phyloP scores from a whole-genome alignment of 176 grass and related monocot genomes.

The Sorghum bicolor region Sorghum_bicolor_NCBIv3 NC_012875.2:607501-608000 shows the following conservation, averaged over 20 bases:
- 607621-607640: neutral
- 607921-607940: neutral
- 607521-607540: slow-evolving; percentile 44
- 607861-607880: neutral
- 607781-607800: neutral
- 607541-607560: slow-evolving; percentile 35
- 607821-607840: too few species aligned
- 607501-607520: neutral
- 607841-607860: neutral
- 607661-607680: neutral
- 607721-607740: too few species aligned
- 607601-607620: neutral
- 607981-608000: too few species aligned
- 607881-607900: neutral
- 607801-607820: neutral
- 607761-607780: neutral
- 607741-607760: too few species aligned
- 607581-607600: neutral
- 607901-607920: too few species aligned
- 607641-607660: neutral
- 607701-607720: too few species aligned
- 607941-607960: too few species aligned
- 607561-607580: slow-evolving; percentile 12
- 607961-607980: neutral
- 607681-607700: too few species aligned